Conservation (phyloP, 148 eudicot genomes). For the Amaranthus palmeri region DNA sequence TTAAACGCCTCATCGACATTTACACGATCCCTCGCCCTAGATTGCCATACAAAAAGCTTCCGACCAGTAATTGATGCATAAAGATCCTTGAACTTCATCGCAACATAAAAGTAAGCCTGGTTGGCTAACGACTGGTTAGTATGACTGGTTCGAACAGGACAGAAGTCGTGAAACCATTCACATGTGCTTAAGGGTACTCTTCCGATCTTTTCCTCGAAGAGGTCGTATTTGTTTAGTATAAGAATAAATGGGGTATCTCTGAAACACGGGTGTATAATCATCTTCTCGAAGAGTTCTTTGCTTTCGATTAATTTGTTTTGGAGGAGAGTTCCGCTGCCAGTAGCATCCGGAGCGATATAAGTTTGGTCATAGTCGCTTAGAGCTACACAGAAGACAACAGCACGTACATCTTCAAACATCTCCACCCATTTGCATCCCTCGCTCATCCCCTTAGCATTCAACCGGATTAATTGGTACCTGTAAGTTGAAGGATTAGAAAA, state of each 20-base stretch:
- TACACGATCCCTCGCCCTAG: conserved; percentile 67
- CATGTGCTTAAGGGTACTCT: conserved; percentile 56
- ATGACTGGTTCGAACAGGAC: conserved; percentile 66
- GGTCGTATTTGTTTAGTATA: conserved; percentile 79
- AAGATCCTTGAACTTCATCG: conserved; percentile 92
- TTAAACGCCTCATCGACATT: conserved; percentile 84
- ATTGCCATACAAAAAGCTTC: conserved; percentile 98
- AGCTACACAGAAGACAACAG: conserved; percentile 72
- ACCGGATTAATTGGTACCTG: conserved; percentile 86
- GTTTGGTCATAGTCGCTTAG: conserved; percentile 83
- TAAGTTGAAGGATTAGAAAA: not conserved
- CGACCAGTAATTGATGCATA: conserved; percentile 69
- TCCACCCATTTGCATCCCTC: conserved; percentile 98
- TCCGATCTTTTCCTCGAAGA: conserved; percentile 78
- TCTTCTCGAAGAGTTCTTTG: conserved; percentile 77
- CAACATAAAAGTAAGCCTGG: conserved; percentile 89
- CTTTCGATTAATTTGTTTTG: conserved; percentile 79
- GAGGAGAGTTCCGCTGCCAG: conserved; percentile 38
- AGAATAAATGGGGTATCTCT: conserved; percentile 75
- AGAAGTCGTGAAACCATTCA: conserved; percentile 81
- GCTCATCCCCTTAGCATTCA: conserved; percentile 86
- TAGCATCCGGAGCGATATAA: conserved; percentile 38
- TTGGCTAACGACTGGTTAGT: conserved; percentile 78
- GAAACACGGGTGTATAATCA: conserved; percentile 79
- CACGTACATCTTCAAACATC: conserved; percentile 96